Percentiles rank a stretch among this genome's conserved stretches.
These are phyloP conservation scores for Fusarium coicis DNA, from an alignment of 2,329 filamentous ascomycete species.

Conservation along the genomic window DNA sequence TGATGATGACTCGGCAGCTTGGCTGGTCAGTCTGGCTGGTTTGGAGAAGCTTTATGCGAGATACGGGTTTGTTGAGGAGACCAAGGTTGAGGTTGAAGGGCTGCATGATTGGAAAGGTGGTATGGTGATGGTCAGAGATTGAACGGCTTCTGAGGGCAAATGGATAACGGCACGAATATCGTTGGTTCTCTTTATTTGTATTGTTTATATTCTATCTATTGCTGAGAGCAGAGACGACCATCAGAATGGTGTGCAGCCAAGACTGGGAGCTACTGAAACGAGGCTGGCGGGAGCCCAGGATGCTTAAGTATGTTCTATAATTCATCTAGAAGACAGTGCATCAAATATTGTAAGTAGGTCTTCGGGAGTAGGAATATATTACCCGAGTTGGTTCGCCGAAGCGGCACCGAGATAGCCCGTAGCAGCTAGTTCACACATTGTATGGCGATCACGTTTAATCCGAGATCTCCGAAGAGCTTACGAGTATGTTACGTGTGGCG, in stretches of 20 bases:
- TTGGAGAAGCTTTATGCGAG: neutral
- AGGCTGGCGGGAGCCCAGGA: accelerated
- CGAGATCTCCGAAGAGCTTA: neutral
- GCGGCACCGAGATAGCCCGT: neutral
- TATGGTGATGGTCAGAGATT: slow-evolving; percentile 8
- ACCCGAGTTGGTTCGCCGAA: neutral
- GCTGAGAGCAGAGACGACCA: no score
- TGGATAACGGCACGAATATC: accelerated
- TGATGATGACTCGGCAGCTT: neutral
- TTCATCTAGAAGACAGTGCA: no score
- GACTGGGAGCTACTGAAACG: neutral
- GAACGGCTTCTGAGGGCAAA: neutral
- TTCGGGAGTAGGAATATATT: neutral
- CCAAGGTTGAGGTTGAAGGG: neutral
- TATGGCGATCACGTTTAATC: neutral
- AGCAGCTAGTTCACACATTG: neutral
- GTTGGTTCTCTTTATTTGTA: no score
- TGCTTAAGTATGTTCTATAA: no score
- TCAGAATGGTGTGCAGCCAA: neutral
- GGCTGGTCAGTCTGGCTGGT: slow-evolving; percentile 8
- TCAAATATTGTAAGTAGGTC: accelerated
- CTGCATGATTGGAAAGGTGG: slow-evolving; percentile 1
- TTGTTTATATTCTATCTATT: accelerated
- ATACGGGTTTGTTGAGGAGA: neutral
- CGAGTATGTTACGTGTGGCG: no score